Conservation (phyloP, 768 basidiomycete genomes). For the Artomyces pyxidatus region DNA sequence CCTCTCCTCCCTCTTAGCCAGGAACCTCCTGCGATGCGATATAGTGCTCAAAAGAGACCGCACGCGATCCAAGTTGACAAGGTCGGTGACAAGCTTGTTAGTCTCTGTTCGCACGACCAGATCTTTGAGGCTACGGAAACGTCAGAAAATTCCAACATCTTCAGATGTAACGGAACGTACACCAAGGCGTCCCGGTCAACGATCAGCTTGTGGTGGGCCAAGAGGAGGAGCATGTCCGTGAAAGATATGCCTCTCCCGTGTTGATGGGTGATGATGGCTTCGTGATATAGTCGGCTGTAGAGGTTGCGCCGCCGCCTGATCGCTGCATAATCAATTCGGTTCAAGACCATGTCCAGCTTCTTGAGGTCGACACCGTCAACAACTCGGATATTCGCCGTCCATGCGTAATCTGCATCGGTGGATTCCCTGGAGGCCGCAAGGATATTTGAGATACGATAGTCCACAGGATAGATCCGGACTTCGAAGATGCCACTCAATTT, state of each 20-base stretch:
- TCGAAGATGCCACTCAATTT: slow-evolving; percentile 83
- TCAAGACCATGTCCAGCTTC: slow-evolving; percentile 51
- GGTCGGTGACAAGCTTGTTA: slow-evolving; percentile 71
- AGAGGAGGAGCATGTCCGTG: slow-evolving; percentile 76
- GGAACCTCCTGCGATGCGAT: slow-evolving; percentile 59
- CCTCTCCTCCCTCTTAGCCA: slow-evolving; percentile 40
- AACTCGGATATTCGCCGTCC: slow-evolving; percentile 22
- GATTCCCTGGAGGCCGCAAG: slow-evolving; percentile 39
- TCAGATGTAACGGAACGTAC: slow-evolving; percentile 40
- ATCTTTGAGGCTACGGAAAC: slow-evolving; percentile 60
- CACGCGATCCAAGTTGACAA: slow-evolving; percentile 81
- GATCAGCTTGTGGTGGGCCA: slow-evolving; percentile 90
- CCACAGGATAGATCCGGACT: slow-evolving; percentile 72
- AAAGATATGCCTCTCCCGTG: slow-evolving; percentile 81
- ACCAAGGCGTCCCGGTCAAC: slow-evolving; percentile 81
- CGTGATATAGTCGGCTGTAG: slow-evolving; percentile 78
- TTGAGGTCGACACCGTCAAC: slow-evolving; percentile 53
- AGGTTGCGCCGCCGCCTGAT: slow-evolving; percentile 61
- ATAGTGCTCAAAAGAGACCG: slow-evolving; percentile 74
- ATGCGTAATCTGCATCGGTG: slow-evolving; percentile 26
- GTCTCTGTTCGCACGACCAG: slow-evolving; percentile 67
- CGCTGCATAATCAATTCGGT: slow-evolving; percentile 52
- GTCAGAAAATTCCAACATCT: no score
- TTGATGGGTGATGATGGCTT: slow-evolving; percentile 69
- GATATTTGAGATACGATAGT: slow-evolving; percentile 57